Conservation (phyloP, 805 yeast genomes). For the Wickerhamomyces sydowiorum region DNA sequence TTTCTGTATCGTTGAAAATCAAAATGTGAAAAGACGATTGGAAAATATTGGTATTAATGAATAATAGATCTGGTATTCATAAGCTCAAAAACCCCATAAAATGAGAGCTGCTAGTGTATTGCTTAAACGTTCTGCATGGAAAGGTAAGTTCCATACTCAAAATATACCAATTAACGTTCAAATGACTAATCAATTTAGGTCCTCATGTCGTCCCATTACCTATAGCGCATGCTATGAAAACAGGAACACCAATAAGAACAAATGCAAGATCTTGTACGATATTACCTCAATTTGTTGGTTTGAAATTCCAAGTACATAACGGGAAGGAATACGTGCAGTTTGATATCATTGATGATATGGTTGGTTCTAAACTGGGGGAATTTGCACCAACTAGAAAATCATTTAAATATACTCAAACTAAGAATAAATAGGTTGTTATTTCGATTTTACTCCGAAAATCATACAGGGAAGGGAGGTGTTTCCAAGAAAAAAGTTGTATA, state of each 20-base stretch:
- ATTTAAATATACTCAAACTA: constrained; percentile 74
- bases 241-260: constrained; percentile 87
- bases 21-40: too few relatives aligned
- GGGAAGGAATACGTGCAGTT: constrained; percentile 91
- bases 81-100: neutral
- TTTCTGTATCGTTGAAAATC: too few relatives aligned
- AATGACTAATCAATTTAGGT: constrained; percentile 33
- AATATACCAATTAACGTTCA: neutral
- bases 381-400: constrained; percentile 92
- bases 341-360: constrained; percentile 90
- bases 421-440: constrained; percentile 36
- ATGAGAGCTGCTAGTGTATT: constrained; percentile 36
- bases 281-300: constrained; percentile 91
- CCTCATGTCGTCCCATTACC: constrained; percentile 95
- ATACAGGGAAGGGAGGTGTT: neutral
- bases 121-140: constrained; percentile 54
- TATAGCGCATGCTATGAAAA: constrained; percentile 74
- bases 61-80: neutral
- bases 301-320: constrained; percentile 91
- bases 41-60: too few relatives aligned
- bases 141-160: constrained; percentile 32
- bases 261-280: constrained; percentile 93
- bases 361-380: constrained; percentile 91
- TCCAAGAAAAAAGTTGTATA: neutral
- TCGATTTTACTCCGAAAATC: too few relatives aligned